phyloP scores from a whole-genome alignment of 768 basidiomycete species.

The Mycena belliarum region DNA sequence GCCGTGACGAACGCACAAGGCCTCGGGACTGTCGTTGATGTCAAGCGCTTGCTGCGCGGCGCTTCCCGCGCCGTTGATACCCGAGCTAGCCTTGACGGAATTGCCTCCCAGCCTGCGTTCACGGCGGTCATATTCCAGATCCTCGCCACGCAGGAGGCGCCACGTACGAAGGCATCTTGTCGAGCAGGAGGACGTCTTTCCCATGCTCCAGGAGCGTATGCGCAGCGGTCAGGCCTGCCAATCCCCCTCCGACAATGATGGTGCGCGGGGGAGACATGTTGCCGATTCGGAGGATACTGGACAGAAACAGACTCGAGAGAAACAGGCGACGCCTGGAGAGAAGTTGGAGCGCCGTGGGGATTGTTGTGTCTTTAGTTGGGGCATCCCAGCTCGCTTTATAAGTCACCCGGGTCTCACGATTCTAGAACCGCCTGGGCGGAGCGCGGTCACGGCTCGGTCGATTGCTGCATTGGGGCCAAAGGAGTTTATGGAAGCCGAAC shows the following conservation, averaged over 20 bases:
- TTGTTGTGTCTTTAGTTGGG: neutral
- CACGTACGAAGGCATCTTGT: conserved; percentile 36
- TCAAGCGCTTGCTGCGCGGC: conserved; percentile 22
- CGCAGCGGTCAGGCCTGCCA: conserved; percentile 50
- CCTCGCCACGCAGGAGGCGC: neutral
- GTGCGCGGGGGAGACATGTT: neutral
- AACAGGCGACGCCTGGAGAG: neutral
- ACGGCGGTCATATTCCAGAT: neutral
- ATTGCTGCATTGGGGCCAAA: no score
- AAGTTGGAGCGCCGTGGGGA: neutral
- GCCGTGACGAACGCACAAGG: conserved; percentile 19
- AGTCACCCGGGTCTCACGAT: neutral
- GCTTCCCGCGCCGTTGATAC: conserved; percentile 30
- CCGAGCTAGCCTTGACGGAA: conserved; percentile 32
- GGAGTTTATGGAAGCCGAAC: neutral
- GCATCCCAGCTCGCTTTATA: conserved; percentile 13
- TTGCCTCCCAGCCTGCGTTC: conserved; percentile 24
- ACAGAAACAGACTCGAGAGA: neutral
- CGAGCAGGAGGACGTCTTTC: conserved; percentile 68
- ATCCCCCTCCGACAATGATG: conserved; percentile 8
- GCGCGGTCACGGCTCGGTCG: neutral
- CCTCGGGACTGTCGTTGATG: conserved; percentile 21
- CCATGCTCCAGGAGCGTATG: conserved; percentile 78
- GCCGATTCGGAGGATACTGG: neutral
- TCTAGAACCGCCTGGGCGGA: neutral